Evolutionary conservation across 179 eudicot species (phyloP).

Genomic region (Spergularia azorica): DNA sequence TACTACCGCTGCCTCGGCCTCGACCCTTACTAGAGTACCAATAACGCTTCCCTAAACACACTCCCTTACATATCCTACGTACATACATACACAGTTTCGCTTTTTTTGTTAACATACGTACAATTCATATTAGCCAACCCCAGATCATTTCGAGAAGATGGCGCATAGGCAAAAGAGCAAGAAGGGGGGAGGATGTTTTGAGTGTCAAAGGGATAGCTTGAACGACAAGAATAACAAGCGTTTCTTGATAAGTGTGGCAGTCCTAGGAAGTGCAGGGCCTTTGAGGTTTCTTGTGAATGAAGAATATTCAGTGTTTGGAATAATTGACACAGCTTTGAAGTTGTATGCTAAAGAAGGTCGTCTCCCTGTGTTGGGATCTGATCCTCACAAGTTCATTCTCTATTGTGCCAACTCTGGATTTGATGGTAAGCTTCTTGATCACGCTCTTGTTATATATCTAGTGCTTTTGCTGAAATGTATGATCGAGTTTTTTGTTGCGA

Average conservation of each 20-base stretch:
- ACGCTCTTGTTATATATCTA: not conserved
- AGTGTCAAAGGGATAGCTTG: conserved; percentile 12
- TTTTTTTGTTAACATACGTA: not conserved
- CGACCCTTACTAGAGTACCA: conserved; percentile 44
- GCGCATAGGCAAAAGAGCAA: conserved; percentile 13
- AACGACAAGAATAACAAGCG: conserved; percentile 35
- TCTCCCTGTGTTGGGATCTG: conserved; percentile 62
- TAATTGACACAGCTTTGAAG: conserved; percentile 61
- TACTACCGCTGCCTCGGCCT: conserved; percentile 81
- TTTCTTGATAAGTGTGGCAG: conserved; percentile 37
- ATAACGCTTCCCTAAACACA: not conserved
- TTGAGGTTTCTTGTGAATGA: conserved; percentile 64
- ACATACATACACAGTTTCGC: not conserved
- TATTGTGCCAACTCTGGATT: conserved; percentile 54
- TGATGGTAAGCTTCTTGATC: conserved; percentile 40
- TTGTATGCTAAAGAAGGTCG: conserved; percentile 71
- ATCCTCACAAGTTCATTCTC: conserved; percentile 47
- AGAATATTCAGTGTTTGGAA: conserved; percentile 51
- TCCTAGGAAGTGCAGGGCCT: conserved; percentile 77
- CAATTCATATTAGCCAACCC: not conserved
- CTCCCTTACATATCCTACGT: not conserved
- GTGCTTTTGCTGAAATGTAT: too few species aligned
- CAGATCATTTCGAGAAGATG: not conserved
- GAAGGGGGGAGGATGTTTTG: conserved; percentile 30
- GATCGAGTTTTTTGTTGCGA: too few species aligned